Evolutionary conservation across 805 yeast genomes (phyloP).

Genomic region (Candida nitratophila): DNA sequence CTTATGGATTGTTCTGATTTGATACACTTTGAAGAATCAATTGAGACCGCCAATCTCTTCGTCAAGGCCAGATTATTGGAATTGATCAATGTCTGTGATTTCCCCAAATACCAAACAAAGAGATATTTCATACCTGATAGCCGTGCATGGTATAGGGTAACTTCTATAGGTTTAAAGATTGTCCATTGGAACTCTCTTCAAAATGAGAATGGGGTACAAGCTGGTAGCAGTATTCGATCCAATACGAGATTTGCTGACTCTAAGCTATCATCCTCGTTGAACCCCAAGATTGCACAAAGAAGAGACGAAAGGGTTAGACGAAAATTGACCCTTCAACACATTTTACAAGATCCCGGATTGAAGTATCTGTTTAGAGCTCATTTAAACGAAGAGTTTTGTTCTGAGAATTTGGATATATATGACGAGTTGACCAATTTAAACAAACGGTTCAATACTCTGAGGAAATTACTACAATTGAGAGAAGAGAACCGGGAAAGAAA

Average conservation of each 20-base stretch:
- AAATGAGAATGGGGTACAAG: not conserved
- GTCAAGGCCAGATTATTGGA: constrained; percentile 31
- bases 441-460: constrained; percentile 36
- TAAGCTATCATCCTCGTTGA: not conserved
- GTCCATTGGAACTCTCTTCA: constrained; percentile 14
- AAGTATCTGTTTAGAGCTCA: constrained; percentile 61
- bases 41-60: constrained; percentile 44
- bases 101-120: not conserved
- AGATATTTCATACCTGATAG: constrained; percentile 6
- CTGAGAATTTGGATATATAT: constrained; percentile 72
- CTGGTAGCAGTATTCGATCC: not conserved
- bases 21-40: constrained; percentile 44
- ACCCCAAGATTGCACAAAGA: not conserved
- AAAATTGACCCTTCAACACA: constrained; percentile 26
- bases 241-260: too few relatives aligned
- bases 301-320: not conserved
- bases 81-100: not conserved
- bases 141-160: constrained; percentile 18
- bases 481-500: not conserved
- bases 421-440: constrained; percentile 48
- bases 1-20: constrained; percentile 83
- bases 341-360: constrained; percentile 70
- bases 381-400: constrained; percentile 55
- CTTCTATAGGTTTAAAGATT: constrained; percentile 13
- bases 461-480: constrained; percentile 29